A percentile compares a stretch with the other conserved stretches of the same genome.
These are phyloP conservation scores for Solanum verrucosum DNA, from an alignment of 257 asterid species.

Conservation along the genomic window DNA sequence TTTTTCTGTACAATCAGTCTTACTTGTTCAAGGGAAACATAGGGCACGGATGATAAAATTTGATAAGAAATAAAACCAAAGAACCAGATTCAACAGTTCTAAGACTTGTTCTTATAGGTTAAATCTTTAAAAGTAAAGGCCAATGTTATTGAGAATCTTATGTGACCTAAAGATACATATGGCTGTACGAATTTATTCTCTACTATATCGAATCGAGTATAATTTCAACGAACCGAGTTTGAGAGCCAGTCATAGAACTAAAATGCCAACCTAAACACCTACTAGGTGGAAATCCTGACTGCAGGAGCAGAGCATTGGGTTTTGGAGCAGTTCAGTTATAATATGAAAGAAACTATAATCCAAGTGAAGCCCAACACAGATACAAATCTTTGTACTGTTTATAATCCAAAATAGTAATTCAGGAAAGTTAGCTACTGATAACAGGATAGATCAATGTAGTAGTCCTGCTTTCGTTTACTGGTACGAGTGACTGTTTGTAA, in stretches of 20 bases:
- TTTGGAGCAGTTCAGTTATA: neutral
- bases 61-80: neutral
- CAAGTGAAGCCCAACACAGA: neutral
- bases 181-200: neutral
- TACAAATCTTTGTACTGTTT: neutral
- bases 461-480: neutral
- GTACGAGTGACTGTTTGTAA: neutral
- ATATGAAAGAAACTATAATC: neutral
- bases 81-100: neutral
- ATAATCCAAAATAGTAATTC: neutral
- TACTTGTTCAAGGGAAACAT: neutral
- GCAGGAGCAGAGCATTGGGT: neutral
- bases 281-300: neutral
- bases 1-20: neutral
- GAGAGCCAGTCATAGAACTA: neutral
- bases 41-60: neutral
- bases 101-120: neutral
- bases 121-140: neutral
- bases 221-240: neutral
- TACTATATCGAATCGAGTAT: neutral
- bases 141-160: neutral
- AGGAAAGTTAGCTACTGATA: neutral
- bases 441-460: neutral
- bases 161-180: neutral
- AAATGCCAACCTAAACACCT: neutral